Base-by-base conservation (phyloP, 202 grass and related monocot genomes). In the Musa balbisiana region DNA sequence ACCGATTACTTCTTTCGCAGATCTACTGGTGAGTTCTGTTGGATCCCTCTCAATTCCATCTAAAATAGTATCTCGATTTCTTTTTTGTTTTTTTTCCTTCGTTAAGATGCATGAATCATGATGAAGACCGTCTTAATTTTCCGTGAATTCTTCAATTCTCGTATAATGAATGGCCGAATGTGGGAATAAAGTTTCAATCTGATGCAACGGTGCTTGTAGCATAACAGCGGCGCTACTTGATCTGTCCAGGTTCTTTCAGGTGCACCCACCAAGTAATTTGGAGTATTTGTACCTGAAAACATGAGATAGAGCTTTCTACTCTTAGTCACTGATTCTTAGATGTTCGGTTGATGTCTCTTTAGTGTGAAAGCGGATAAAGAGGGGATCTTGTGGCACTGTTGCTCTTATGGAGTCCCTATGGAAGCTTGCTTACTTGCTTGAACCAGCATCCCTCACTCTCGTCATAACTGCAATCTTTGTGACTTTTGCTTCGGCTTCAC, bases 371-470 rank as follows among this genome's bases (percentile, higher is more conserved):
- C n/a, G 71, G 51, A 53, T 55, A 73, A 27, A 73, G 71, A 73
- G 29, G 24, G 22, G 24, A 73, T 53, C 11, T 73, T 25, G 52
- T 23, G 10, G 20, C 11, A 3, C 17, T 26, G 50, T 49, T 21
- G 23, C 43, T 26, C 12, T 51, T 62, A 97, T 97, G 94, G 94
- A 97, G 62, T 89, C 86, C 51, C n/a, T 99, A 55, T 88, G 89
- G 89, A 90, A 88, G 63, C 81, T 99, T 51, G 82, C 72, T 9
- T 99, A 92, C 78, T 89, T 99, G 79, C 91, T 99, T 0, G 95
- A 99, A 59, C 95, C 91, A 0, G 87, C 95, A 11, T 99, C 95
- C 1, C 80, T 95, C 33, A 82, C 89, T 68, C 89, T 99, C 16
- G 87, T 95, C 8, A 53, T 49, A 3, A 99, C 91, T 2, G 91